Evolutionary conservation across 805 yeast genomes (phyloP), one percentile per base, ranked within the genome.

Genomic region (Teunomyces barrocoloradensis): DNA sequence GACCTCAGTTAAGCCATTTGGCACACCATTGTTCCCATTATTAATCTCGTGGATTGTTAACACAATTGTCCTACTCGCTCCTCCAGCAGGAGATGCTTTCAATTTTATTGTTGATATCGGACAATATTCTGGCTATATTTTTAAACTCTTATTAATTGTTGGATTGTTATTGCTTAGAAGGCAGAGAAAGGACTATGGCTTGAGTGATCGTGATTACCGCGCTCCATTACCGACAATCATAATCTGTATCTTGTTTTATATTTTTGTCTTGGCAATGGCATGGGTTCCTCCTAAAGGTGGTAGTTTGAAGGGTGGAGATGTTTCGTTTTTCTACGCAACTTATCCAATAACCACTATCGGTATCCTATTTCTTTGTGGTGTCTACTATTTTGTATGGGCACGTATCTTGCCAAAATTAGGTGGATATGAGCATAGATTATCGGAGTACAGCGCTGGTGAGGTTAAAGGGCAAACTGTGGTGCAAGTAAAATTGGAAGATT

Each of bases 211-310:
- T 7, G 74, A 67, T 3, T 68, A 60, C 51, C 64, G 63, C 36
- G 55, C 61, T 27, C 74, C 74, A 20, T 46, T 63, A 13, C 70
- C 73, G 3, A 47, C 66, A 11, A 48, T 72, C 20, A 48, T 64
- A 5, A 46, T 73, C 35, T 61, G 67, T 6, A 51, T 70, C 6
- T 49, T 68, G n/a, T 73, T 63, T 56, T 58, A 68, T 28, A 25
- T 61, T 11, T 68, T 72, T 50, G 77, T 73, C 17, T 56, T 72
- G 47, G 69, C 65, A 12, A 65, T 72, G 63, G 68, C 75, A 0
- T 73, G 66, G 52, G 75, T 73, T 34, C 77, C 77, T 23, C 77
- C 77, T 21, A 53, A 63, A 45, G 52, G 50, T 34, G 73, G 73
- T 2, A 57, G 69, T 2, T 58, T 71, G 48, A 70, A 54, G 29